Evolutionary conservation across 2,329 filamentous ascomycete genomes (phyloP).

Genomic region (Beauveria sp.): DNA sequence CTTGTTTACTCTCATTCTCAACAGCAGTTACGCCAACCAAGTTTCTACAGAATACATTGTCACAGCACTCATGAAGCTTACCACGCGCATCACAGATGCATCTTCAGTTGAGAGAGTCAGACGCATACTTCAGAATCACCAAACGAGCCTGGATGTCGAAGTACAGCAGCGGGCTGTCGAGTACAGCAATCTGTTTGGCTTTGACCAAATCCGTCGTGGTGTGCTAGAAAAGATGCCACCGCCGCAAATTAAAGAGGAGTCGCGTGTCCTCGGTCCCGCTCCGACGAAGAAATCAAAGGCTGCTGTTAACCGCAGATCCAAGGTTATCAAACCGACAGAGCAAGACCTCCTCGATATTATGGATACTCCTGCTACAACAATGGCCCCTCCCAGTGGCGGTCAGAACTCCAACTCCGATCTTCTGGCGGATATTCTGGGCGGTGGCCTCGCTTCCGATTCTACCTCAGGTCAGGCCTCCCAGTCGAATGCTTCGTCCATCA

Average conservation of each 20-base stretch:
- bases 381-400: slow-evolving; percentile 39
- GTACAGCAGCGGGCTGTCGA: slow-evolving; percentile 94
- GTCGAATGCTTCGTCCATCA: slow-evolving; percentile 64
- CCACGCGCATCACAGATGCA: slow-evolving; percentile 74
- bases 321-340: slow-evolving; percentile 74
- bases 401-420: slow-evolving; percentile 73
- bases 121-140: slow-evolving; percentile 66
- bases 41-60: slow-evolving; percentile 93
- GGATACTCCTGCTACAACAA: slow-evolving; percentile 56
- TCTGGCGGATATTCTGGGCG: slow-evolving; percentile 84
- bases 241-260: slow-evolving; percentile 93
- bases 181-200: slow-evolving; percentile 88
- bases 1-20: slow-evolving; percentile 83
- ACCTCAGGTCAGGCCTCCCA: slow-evolving; percentile 36
- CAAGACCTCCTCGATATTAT: slow-evolving; percentile 92
- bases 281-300: slow-evolving; percentile 57
- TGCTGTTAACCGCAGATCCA: slow-evolving; percentile 67
- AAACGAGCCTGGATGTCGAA: slow-evolving; percentile 86
- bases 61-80: slow-evolving; percentile 90
- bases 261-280: slow-evolving; percentile 79
- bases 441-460: slow-evolving; percentile 44
- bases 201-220: slow-evolving; percentile 78
- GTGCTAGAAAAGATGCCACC: slow-evolving; percentile 97
- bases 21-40: slow-evolving; percentile 89
- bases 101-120: slow-evolving; percentile 83